Conservation (phyloP, 2,329 filamentous ascomycete genomes). For the Phymatotrichopsis omnivora region DNA sequence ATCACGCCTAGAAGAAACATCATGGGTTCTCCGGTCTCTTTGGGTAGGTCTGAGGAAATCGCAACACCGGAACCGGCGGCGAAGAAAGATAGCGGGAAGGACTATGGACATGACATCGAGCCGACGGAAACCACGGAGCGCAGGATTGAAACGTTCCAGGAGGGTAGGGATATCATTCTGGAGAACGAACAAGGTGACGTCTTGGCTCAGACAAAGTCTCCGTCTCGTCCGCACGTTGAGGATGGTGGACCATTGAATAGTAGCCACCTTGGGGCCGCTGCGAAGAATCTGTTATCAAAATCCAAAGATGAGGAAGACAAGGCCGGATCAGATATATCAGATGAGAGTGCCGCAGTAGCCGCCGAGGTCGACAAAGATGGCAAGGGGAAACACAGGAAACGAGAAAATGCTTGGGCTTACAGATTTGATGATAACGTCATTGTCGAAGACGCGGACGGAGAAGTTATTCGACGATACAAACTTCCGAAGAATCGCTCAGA, state of each 20-base stretch:
- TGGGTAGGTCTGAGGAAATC: conserved; percentile 36
- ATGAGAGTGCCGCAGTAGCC: conserved; percentile 21
- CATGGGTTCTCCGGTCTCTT: conserved; percentile 38
- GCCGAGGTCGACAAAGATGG: conserved; percentile 17
- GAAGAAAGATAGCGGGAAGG: conserved; percentile 41
- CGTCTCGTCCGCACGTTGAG: conserved; percentile 7
- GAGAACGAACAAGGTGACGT: conserved; percentile 30
- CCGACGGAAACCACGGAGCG: conserved; percentile 38
- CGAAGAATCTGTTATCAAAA: conserved; percentile 12
- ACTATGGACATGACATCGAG: conserved; percentile 45
- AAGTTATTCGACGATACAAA: conserved; percentile 58
- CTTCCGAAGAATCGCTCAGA: conserved; percentile 21
- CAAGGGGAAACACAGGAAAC: conserved; percentile 37
- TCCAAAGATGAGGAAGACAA: conserved; percentile 19
- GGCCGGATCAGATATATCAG: conserved; percentile 24
- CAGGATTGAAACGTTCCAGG: conserved; percentile 27
- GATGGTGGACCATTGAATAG: conserved; percentile 19
- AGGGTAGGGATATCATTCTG: conserved; percentile 29
- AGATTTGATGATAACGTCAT: conserved; percentile 85
- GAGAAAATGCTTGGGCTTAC: conserved; percentile 65
- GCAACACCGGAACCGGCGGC: conserved; percentile 32
- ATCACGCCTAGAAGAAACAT: conserved; percentile 58
- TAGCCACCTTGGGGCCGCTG: conserved; percentile 9
- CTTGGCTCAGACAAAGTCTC: conserved; percentile 25
- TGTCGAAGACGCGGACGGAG: conserved; percentile 75